Conservation (phyloP, 345 rosid species). For the Pistacia atlantica region DNA sequence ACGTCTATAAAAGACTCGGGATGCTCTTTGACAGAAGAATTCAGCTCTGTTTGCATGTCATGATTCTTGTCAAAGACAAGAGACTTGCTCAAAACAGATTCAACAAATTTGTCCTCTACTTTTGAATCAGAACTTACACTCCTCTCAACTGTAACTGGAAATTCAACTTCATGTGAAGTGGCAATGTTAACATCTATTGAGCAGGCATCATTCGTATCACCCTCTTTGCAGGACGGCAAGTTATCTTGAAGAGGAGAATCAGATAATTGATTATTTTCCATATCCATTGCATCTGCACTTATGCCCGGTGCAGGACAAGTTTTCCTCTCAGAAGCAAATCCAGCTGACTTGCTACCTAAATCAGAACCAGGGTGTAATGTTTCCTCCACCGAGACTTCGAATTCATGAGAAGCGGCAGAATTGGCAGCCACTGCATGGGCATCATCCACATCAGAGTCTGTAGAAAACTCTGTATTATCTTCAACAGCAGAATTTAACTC, state of each 20-base stretch:
- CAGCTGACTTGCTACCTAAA: conserved; percentile 24
- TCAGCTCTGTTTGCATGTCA: neutral
- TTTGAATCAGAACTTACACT: conserved; percentile 25
- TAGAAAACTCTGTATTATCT: neutral
- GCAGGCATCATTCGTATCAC: conserved; percentile 6
- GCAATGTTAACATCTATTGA: conserved; percentile 6
- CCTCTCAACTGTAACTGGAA: conserved; percentile 26
- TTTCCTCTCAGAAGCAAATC: conserved; percentile 18
- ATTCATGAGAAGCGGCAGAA: conserved; percentile 26
- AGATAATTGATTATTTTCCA: conserved; percentile 13
- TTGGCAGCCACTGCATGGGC: neutral
- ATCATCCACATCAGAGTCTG: neutral
- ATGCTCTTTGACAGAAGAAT: conserved; percentile 19
- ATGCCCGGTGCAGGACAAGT: neutral
- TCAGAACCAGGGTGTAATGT: conserved; percentile 16
- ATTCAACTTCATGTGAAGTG: conserved; percentile 33
- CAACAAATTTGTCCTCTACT: conserved; percentile 19
- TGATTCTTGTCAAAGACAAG: neutral
- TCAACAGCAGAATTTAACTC: conserved; percentile 3
- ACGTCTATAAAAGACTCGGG: neutral
- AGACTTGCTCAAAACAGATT: conserved; percentile 11
- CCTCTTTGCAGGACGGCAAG: conserved; percentile 10
- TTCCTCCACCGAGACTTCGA: conserved; percentile 17
- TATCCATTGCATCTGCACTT: conserved; percentile 7
- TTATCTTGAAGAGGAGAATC: conserved; percentile 28